Conservation (phyloP, 1,139 yeast species). For the Candida labiduridarum region DNA sequence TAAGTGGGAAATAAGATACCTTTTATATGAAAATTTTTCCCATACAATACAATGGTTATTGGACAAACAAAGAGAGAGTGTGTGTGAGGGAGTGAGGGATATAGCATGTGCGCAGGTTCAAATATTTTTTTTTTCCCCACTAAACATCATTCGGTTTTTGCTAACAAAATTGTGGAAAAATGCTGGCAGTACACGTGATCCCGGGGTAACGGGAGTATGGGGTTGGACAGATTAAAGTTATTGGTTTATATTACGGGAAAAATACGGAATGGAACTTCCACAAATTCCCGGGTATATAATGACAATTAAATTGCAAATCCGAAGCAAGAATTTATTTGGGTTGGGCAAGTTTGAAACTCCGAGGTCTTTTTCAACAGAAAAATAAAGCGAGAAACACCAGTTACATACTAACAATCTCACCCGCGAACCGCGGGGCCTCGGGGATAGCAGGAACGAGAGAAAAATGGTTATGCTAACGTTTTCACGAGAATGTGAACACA, state of each 20-base stretch:
- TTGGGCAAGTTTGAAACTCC: conserved; percentile 1
- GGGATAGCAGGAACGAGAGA: not conserved
- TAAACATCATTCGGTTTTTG: not conserved
- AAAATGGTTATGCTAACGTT: too few relatives aligned
- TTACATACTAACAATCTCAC: not conserved
- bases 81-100: not conserved
- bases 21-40: not conserved
- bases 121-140: conserved; percentile 1
- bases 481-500: too few relatives aligned
- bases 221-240: not conserved
- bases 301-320: not conserved
- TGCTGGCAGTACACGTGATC: not conserved
- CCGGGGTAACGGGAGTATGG: conserved; percentile 2
- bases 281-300: not conserved
- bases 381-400: not conserved
- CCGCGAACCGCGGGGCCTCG: not conserved
- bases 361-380: not conserved
- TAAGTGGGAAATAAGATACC: not conserved
- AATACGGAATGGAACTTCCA: not conserved
- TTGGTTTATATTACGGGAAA: not conserved
- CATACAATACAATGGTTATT: too few relatives aligned
- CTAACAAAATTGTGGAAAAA: not conserved
- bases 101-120: conserved; percentile 3
- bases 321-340: not conserved
- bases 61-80: not conserved